Evolutionary conservation across 805 yeast genomes (phyloP), one percentile per base, ranked within the genome.

Genomic region (Lachancea kluyveri): DNA sequence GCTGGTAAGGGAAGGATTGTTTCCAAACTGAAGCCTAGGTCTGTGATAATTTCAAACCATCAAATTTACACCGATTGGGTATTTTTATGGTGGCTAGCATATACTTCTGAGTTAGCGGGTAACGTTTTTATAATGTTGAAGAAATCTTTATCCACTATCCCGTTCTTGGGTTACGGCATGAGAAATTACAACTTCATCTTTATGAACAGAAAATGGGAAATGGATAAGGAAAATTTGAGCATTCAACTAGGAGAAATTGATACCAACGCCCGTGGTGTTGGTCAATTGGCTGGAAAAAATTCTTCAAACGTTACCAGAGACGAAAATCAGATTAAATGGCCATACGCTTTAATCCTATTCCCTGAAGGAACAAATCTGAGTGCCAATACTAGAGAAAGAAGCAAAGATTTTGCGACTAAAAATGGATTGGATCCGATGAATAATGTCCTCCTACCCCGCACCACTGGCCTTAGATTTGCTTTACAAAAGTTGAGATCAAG

Each of bases 331-430:
- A 21, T 36, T 6, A 39, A 50, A 5, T 70, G 74, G 73, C 79
- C 82, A 3, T 77, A 79, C 41, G 76, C 80, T 67, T 55, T 92
- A 27, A 59, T 88, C 14, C 56, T 92, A 17, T 92, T 81, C 59
- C 98, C 98, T 1, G 98, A 92, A 57, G 98, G 98, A 4, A 92
- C 98, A 0, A 92, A 86, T 37, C 60, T 82, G 33, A 77, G 92
- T 22, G 67, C 65, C 4, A 69, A 73, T 38, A 85, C 95, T 2
- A 67, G 74, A 28, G 59, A 46, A 3, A 71, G 72, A 36, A 74
- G 88, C 6, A 65, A 63, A 11, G 64, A 53, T 6, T 92, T 64
- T 57, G 80, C 86, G 13, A 58, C 54, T 5, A 72, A 77, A 41
- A 50, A 66, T 15, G 68, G 65, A 4, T 62, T 61, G 21, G 65